phyloP scores from a whole-genome alignment of 116 monocot species.

The Trichopus zeylanicus region DNA sequence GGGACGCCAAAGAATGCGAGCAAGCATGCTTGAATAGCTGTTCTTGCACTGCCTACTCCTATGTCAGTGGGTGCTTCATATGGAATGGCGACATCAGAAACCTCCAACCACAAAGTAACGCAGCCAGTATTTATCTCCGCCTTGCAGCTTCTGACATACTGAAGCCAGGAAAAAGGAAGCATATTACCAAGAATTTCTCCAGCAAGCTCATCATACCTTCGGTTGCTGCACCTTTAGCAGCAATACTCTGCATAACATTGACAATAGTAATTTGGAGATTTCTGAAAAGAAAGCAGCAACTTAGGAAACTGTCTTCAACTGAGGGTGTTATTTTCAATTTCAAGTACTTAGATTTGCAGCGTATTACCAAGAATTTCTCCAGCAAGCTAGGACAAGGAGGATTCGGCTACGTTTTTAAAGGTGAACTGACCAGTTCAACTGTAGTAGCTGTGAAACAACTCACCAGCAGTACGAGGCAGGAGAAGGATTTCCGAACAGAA shows the following conservation, averaged over 20 bases:
- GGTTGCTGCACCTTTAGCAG: background rate
- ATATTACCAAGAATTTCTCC: too few species aligned
- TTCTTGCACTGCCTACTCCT: conserved; percentile 38
- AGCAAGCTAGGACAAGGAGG: background rate
- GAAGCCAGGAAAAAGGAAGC: background rate
- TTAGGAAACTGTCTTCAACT: background rate
- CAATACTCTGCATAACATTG: background rate
- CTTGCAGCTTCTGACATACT: conserved; percentile 9
- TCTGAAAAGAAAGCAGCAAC: background rate
- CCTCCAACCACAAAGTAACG: conserved; percentile 2
- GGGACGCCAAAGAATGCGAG: conserved; percentile 10
- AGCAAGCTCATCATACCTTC: background rate
- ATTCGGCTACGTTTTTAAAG: conserved; percentile 6
- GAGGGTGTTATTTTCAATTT: background rate
- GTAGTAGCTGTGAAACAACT: conserved; percentile 4
- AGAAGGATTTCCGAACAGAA: conserved; percentile 5
- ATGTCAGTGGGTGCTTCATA: conserved; percentile 10
- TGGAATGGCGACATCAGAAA: conserved; percentile 22
- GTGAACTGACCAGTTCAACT: background rate
- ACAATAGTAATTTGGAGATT: background rate
- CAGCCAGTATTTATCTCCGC: conserved; percentile 10
- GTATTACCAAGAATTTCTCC: conserved; percentile 1
- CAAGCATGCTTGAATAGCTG: conserved; percentile 22
- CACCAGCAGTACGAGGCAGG: background rate
- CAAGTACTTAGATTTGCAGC: background rate